Conservation (phyloP, 2,329 filamentous ascomycete species). For the Colletotrichum limetticola region DNA sequence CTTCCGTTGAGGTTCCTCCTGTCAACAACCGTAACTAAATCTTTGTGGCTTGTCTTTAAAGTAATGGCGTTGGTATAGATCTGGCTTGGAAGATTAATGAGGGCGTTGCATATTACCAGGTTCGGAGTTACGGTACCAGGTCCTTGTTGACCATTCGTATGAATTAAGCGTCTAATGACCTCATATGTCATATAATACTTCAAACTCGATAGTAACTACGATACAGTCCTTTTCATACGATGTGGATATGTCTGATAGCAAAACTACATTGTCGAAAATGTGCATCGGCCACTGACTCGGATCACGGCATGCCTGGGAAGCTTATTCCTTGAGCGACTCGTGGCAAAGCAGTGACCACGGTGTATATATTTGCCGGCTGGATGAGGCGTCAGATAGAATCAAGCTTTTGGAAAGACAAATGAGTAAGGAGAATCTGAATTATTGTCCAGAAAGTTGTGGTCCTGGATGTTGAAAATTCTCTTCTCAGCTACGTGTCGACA, state of each 20-base stretch:
- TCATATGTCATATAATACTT: background rate
- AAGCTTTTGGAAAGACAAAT: background rate
- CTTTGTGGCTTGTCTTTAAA: background rate
- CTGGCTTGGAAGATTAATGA: background rate
- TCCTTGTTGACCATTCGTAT: too few species aligned
- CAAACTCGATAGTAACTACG: background rate
- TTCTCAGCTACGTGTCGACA: background rate
- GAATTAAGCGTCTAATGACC: background rate
- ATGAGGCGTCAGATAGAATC: background rate
- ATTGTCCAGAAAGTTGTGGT: background rate
- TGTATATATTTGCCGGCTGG: background rate
- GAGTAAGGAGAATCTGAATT: background rate
- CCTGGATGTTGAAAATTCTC: background rate
- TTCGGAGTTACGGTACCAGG: background rate
- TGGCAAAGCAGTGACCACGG: background rate
- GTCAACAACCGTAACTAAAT: constrained; percentile 20
- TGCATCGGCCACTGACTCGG: background rate
- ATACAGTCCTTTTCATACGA: too few species aligned
- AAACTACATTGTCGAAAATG: too few species aligned
- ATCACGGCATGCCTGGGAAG: background rate
- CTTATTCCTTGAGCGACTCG: background rate
- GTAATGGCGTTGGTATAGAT: background rate
- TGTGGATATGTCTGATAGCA: background rate
- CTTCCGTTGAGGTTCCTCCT: constrained; percentile 23
- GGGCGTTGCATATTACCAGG: background rate